Evolutionary conservation across 805 yeast species (phyloP).

Genomic region (Metschnikowia baotianmanensis): DNA sequence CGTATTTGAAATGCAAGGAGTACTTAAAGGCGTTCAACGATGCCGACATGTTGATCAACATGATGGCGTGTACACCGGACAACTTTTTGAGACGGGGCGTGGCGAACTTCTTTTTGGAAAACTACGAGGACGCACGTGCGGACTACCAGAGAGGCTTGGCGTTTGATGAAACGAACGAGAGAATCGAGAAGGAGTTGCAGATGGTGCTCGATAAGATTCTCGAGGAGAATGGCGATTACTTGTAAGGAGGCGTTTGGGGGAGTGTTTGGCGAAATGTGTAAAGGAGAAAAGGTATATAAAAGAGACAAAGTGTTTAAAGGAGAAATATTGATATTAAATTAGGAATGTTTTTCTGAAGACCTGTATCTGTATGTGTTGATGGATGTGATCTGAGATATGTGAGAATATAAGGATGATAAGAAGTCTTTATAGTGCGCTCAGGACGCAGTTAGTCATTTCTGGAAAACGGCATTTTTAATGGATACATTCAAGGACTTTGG

Average conservation of each 20-base stretch:
- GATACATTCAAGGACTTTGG: no score
- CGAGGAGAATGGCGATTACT: conserved; percentile 58
- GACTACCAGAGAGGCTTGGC: conserved; percentile 73
- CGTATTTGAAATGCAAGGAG: conserved; percentile 53
- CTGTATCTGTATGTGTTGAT: no score
- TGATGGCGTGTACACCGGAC: conserved; percentile 62
- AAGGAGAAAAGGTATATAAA: not conserved
- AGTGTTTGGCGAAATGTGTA: not conserved
- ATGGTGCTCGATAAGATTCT: conserved; percentile 47
- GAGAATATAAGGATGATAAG: no score
- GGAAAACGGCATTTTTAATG: no score
- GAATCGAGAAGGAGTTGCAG: conserved; percentile 48
- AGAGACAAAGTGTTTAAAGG: no score
- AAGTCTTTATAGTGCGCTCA: no score
- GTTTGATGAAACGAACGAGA: conserved; percentile 52
- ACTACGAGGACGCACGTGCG: conserved; percentile 58
- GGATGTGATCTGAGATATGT: no score
- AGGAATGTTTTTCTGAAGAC: no score
- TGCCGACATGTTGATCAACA: conserved; percentile 60
- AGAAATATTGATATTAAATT: no score
- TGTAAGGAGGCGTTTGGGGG: conserved; percentile 15
- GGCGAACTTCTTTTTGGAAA: conserved; percentile 58
- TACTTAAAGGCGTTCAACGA: conserved; percentile 64
- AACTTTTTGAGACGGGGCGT: conserved; percentile 72
- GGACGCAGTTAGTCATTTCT: no score